These are phyloP conservation scores for Rubroboletus satanas DNA, from an alignment of 768 basidiomycete species.

Conservation along the genomic window DNA sequence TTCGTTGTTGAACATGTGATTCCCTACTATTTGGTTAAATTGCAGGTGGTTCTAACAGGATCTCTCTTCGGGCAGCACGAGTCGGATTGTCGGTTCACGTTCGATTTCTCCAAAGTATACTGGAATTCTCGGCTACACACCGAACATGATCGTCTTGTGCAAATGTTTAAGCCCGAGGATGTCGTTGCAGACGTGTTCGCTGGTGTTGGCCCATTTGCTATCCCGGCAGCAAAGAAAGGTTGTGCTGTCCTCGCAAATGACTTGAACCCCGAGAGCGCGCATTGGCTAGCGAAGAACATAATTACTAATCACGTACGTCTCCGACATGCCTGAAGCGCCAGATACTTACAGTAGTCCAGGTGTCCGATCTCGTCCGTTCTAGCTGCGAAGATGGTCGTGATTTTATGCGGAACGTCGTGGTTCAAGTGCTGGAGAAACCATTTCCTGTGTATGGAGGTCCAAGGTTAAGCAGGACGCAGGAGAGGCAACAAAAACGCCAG, in stretches of 20 bases:
- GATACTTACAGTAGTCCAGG: conserved; percentile 36
- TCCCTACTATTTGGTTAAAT: conserved; percentile 1
- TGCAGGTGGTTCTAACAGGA: not conserved
- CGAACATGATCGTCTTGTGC: conserved; percentile 86
- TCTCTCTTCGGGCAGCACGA: conserved; percentile 55
- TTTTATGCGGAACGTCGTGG: conserved; percentile 67
- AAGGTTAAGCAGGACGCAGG: conserved; percentile 29
- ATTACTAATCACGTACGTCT: conserved; percentile 66
- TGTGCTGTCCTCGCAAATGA: conserved; percentile 91
- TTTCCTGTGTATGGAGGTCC: conserved; percentile 57
- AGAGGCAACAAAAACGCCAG: conserved; percentile 45
- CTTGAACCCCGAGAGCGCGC: conserved; percentile 83
- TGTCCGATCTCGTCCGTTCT: conserved; percentile 62
- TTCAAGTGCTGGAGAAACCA: conserved; percentile 56
- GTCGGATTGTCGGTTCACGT: conserved; percentile 80
- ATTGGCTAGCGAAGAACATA: conserved; percentile 73
- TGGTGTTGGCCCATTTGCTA: conserved; percentile 93
- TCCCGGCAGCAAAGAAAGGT: conserved; percentile 91
- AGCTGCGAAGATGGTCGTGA: conserved; percentile 82
- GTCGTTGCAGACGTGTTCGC: conserved; percentile 94
- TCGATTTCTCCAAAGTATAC: conserved; percentile 94
- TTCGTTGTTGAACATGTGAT: conserved; percentile 84
- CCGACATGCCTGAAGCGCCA: not conserved
- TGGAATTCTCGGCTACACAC: conserved; percentile 96
- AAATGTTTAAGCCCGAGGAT: conserved; percentile 65